Evolutionary conservation across 2,329 filamentous ascomycete genomes (phyloP), one percentile per base, ranked within the genome.

Genomic region (Xylariaceae sp.): DNA sequence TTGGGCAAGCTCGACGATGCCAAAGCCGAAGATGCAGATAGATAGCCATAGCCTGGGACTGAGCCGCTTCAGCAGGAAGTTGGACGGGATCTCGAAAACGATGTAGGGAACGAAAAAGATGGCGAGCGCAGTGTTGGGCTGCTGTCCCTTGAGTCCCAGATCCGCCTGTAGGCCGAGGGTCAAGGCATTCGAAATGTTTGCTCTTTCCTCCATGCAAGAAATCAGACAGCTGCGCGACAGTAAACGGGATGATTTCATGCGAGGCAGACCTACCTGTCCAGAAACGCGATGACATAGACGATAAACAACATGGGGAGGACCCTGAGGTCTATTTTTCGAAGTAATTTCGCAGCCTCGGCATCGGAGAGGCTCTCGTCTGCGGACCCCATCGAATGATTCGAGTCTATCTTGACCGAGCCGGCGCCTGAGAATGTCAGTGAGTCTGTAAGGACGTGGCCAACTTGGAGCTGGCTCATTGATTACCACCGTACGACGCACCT

Each of bases 1-100:
- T 15, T 69, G 60, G 31, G 69, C 60, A 12, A 71, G 66, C n/a
- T 69, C 67, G 35, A 74, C 62, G 18, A 73, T 57, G 3, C 71
- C 72, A 64, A 71, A 75, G 27, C 36, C 16, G 2, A 54, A 23
- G n/a, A 54, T 48, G 31, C 43, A 52, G 12, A 5, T 9, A 4
- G 45, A 40, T 1, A 52, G 41, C 47, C 47, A 52, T 4, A 47
- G 13, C 11, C 35, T 41, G 3, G 48, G 50, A 12, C 9, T 43
- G 7, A 50, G 17, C 18, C 18, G 39, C 24, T 48, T 50, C 35
- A 50, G 40, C 6, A 50, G n/a, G 6, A 52, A 27, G 14, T 52
- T 52, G 7, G 48, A 50, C 1, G 48, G 50, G 12, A 52, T 47
- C 37, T 52, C 50, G 38, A 52, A 48, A 24, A 52, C 5, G 15